Base-by-base conservation (phyloP, 192 early-diverging fungal genomes). In the Funneliformis mosseae region DNA sequence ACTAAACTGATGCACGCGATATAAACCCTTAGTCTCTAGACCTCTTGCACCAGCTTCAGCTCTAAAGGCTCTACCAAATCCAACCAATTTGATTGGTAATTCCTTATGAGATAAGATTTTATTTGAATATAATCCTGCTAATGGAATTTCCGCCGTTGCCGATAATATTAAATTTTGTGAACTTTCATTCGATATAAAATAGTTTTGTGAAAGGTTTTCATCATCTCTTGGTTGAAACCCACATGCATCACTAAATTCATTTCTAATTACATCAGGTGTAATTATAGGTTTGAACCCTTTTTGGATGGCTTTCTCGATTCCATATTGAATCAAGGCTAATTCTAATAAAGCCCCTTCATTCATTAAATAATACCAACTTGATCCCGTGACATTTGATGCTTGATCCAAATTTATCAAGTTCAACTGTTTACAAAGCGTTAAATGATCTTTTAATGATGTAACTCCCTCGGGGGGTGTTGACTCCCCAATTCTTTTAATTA, bases 1-100 rank as follows among this genome's bases (percentile, higher is more conserved):
- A 39, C 91, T 94, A 81, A 98, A 98, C 81, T 97, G 97, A 86
- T 98, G 96, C 25, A 98, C 91, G 3, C 97, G 89, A 85, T 97
- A 98, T 38, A 98, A 83, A 0, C 97, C 97, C 21, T 93, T 91
- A 46, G 92, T 91, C 71, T 98, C 96, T 55, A 89, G 88, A 0
- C 92, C 94, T n/a, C 95, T 89, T 0, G 95, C 90, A 0, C 94
- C 92, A 2, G 96, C 95, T 81, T 98, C 97, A 11, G 96, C 95
- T 38, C 97, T 90, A 83, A 97, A 97, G n/a, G 94, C 92, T 64
- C 92, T 89, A 39, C 96, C 93, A 38, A 95, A 89, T 2, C 93
- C 97, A 23, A 95, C 97, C 70, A 92, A 77, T 39, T 90, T 89
- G 60, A 90, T 85, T 0, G 97, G 96, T 38, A 96, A 83, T n/a